Evolutionary conservation across 306 rosid species (phyloP), one percentile per base, ranked within the genome.

Genomic region (Inga laurina): DNA sequence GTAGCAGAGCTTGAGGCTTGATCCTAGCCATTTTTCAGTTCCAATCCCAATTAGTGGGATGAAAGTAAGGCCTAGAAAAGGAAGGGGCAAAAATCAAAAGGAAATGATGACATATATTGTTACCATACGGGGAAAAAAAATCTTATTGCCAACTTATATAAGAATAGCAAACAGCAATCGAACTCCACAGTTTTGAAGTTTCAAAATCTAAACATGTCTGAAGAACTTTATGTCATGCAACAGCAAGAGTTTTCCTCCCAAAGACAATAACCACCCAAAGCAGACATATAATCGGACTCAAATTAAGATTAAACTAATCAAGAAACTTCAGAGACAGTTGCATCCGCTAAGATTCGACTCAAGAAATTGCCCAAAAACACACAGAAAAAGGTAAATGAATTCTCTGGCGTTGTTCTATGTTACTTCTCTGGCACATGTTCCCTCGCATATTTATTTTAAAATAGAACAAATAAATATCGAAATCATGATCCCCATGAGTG

Each of bases 1-100:
- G 95, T 59, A 91, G 85, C 82, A 90, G 84, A 80, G 95, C 84
- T 88, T 90, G 93, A 51, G 95, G 95, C 75, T 91, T 91, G 64
- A 91, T 91, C 92, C 91, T 91, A 34, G 89, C 95, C 95, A 91
- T 27, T 91, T 11, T 80, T 86, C 85, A 66, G 82, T 62, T 82
- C 62, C 82, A 13, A 71, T 85, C 62, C 79, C 83, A 76, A 74
- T 66, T 10, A 84, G 65, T 14, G 82, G 79, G 85, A 56, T 30
- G 4, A 76, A 76, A 46, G 51, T 62, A 83, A 64, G 41, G 51
- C 76, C 81, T 73, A 64, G 46, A 48, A 22, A 54, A 21, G 43
- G 41, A 54, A 56, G 62, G 45, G 45, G 18, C 69, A 30, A 71
- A 24, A 41, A 56, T 14, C 79, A 70, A 74, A 81, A 77, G 8